Evolutionary conservation across 2,329 filamentous ascomycete genomes (phyloP).

Genomic region (Penicillium crustosum): DNA sequence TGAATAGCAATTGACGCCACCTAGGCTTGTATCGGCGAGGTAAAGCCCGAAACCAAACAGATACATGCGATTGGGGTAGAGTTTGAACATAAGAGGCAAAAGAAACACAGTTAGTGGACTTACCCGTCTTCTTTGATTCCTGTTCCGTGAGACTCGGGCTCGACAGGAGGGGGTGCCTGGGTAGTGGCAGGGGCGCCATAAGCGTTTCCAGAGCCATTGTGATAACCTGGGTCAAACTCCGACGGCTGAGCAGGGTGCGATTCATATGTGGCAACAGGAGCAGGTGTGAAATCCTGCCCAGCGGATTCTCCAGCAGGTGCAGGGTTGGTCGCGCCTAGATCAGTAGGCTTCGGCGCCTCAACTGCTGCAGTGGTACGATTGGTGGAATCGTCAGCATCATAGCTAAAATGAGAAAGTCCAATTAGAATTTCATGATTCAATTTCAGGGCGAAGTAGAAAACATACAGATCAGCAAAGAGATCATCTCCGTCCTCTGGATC

Average conservation of each 20-base stretch:
- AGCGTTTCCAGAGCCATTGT: conserved; percentile 28
- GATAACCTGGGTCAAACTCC: conserved; percentile 25
- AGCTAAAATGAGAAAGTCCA: conserved; percentile 47
- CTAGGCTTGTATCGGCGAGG: conserved; percentile 7
- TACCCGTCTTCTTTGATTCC: conserved; percentile 88
- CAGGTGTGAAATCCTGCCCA: conserved; percentile 33
- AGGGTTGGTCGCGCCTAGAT: conserved; percentile 34
- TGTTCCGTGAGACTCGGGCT: conserved; percentile 41
- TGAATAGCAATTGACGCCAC: conserved; percentile 23
- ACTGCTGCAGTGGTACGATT: conserved; percentile 31
- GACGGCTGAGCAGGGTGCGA: conserved; percentile 24
- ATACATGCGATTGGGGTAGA: conserved; percentile 6
- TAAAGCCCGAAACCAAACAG: conserved; percentile 11
- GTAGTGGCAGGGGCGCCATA: conserved; percentile 26
- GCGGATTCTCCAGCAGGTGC: conserved; percentile 33
- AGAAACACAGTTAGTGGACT: conserved; percentile 50
- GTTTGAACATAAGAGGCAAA: conserved; percentile 16
- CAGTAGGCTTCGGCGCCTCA: conserved; percentile 41
- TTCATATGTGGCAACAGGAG: conserved; percentile 30
- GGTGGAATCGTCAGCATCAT: conserved; percentile 65
- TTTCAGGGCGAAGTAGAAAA: neutral
- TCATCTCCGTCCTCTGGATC: conserved; percentile 86
- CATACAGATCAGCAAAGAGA: conserved; percentile 93
- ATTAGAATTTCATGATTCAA: conserved; percentile 11
- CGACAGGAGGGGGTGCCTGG: conserved; percentile 22